phyloP scores from a whole-genome alignment of 2,329 filamentous ascomycete genomes.

The Pseudocercospora fuligena region DNA sequence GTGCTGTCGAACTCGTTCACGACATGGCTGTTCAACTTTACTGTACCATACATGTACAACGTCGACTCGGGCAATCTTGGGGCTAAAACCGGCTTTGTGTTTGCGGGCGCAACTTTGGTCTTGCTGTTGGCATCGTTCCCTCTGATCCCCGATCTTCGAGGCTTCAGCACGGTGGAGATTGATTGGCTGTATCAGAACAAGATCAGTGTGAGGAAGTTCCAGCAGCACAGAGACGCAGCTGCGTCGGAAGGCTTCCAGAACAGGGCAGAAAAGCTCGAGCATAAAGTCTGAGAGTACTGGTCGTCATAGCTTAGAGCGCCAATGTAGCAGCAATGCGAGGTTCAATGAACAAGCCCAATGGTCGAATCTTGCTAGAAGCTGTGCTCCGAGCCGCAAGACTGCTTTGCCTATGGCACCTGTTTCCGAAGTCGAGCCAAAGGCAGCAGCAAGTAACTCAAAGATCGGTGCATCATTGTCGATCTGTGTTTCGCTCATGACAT shows the following conservation, averaged over 20 bases:
- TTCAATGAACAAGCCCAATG: conserved; percentile 8
- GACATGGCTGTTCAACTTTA: conserved; percentile 10
- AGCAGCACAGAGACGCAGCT: not conserved
- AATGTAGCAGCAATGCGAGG: conserved; percentile 5
- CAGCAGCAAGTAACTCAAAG: not conserved
- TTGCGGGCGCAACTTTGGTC: not conserved
- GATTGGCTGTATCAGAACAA: conserved; percentile 8
- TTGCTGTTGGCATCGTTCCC: not conserved
- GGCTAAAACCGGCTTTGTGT: conserved; percentile 1
- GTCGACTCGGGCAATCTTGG: conserved; percentile 4
- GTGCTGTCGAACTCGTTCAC: conserved; percentile 7
- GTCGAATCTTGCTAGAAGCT: not conserved
- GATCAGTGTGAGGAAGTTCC: conserved; percentile 1
- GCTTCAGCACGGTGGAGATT: conserved; percentile 1
- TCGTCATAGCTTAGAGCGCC: conserved; percentile 2
- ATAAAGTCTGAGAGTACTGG: not conserved
- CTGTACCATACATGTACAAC: conserved; percentile 7
- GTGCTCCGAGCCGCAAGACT: not conserved
- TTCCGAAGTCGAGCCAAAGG: not conserved
- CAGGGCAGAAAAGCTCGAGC: not conserved
- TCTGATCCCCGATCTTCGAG: not conserved
- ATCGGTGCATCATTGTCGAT: not conserved
- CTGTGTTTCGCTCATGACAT: not conserved
- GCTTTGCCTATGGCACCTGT: not conserved
- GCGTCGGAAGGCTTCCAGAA: not conserved